These are phyloP conservation scores for Peronospora destructor DNA, from an alignment of 352 stramenopile species.

Conservation along the genomic window DNA sequence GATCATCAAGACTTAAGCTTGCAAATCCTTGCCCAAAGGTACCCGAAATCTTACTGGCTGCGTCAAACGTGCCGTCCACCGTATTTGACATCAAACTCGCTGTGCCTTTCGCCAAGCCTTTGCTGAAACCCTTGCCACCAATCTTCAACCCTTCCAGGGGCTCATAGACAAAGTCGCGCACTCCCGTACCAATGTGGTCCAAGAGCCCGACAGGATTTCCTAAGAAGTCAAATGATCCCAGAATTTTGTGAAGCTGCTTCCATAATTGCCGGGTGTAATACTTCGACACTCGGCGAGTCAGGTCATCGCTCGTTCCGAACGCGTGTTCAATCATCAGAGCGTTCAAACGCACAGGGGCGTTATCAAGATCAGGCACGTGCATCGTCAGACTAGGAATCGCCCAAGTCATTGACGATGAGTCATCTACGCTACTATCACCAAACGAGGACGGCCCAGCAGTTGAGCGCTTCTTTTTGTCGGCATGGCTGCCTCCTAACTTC, in stretches of 20 bases:
- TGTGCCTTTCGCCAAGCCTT: conserved; percentile 80
- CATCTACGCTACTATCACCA: conserved; percentile 26
- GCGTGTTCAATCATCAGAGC: conserved; percentile 86
- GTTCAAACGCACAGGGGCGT: conserved; percentile 77
- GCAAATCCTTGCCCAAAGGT: conserved; percentile 84
- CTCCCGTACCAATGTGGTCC: conserved; percentile 92
- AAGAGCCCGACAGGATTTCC: conserved; percentile 86
- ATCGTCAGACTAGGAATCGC: conserved; percentile 82
- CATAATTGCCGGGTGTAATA: conserved; percentile 86
- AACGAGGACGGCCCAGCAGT: conserved; percentile 21
- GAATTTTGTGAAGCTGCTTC: conserved; percentile 86
- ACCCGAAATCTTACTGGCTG: conserved; percentile 82
- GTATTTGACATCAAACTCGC: conserved; percentile 84
- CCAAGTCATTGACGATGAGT: conserved; percentile 57
- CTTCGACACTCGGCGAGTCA: conserved; percentile 80
- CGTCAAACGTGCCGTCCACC: conserved; percentile 82
- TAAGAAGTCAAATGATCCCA: conserved; percentile 86
- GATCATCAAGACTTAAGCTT: conserved; percentile 80
- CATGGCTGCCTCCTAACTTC: conserved; percentile 19
- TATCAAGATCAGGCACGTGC: conserved; percentile 86
- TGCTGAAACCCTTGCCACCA: conserved; percentile 80
- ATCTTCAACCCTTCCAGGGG: conserved; percentile 90
- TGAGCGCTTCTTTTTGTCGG: conserved; percentile 28
- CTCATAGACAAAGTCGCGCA: conserved; percentile 95
- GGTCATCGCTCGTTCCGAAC: conserved; percentile 81